These are phyloP conservation scores for Evernia prunastri DNA, from an alignment of 495 filamentous ascomycete species.

Conservation along the genomic window DNA sequence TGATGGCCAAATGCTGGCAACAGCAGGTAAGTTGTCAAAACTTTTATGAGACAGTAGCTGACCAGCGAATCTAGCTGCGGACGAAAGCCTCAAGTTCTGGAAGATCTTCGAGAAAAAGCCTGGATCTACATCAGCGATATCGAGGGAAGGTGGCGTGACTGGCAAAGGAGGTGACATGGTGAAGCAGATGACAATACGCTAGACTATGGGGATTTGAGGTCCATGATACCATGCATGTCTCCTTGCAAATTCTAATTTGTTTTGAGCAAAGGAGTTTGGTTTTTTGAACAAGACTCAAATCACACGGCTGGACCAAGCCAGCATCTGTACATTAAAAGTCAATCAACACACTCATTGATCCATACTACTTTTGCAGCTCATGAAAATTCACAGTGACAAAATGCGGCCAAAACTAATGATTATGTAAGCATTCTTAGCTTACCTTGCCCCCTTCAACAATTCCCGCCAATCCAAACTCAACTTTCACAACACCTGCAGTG, in stretches of 20 bases:
- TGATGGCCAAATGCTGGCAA: conserved; percentile 95
- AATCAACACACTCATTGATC: conserved; percentile 16
- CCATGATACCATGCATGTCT: conserved; percentile 9
- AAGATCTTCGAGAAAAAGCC: conserved; percentile 99
- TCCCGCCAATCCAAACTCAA: conserved; percentile 13
- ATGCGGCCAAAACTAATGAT: background rate
- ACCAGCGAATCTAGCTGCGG: conserved; percentile 50
- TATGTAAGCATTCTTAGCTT: conserved; percentile 17
- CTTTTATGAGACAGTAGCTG: conserved; percentile 20
- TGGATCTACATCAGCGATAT: conserved; percentile 52
- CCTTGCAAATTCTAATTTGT: background rate
- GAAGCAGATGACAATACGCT: conserved; percentile 98
- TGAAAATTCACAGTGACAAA: background rate
- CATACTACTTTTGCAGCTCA: background rate
- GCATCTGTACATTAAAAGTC: conserved; percentile 5
- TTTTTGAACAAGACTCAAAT: background rate
- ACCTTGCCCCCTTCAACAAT: conserved; percentile 12
- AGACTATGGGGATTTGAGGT: conserved; percentile 33
- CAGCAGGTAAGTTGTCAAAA: conserved; percentile 51
- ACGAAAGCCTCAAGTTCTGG: conserved; percentile 99
- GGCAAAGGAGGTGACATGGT: conserved; percentile 64
- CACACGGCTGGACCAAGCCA: background rate
- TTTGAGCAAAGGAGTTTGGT: background rate
- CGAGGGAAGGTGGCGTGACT: conserved; percentile 50
- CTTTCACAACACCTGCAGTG: conserved; percentile 14